Percentiles rank a stretch among this genome's conserved stretches.
Evolutionary conservation across 768 basidiomycete genomes (phyloP).

Genomic region (Suillus occidentalis): DNA sequence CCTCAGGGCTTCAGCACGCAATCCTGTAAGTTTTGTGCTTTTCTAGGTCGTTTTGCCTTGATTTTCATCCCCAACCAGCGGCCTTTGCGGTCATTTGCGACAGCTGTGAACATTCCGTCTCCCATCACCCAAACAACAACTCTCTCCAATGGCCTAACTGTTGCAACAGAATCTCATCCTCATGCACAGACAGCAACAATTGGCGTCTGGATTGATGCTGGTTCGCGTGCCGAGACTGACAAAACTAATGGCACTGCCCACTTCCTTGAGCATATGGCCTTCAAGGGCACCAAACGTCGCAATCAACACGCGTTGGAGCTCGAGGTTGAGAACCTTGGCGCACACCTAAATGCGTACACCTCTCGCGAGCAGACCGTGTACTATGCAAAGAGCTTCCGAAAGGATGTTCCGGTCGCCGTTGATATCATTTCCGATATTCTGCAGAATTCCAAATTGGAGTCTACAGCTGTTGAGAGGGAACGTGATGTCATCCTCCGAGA

Average conservation of each 20-base stretch:
- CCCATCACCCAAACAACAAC: slow-evolving; percentile 91
- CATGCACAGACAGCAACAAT: slow-evolving; percentile 97
- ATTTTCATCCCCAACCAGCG: slow-evolving; percentile 35
- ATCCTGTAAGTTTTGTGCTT: slow-evolving; percentile 30
- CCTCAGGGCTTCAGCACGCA: slow-evolving; percentile 39
- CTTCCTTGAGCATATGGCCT: slow-evolving; percentile 98
- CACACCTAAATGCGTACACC: slow-evolving; percentile 97
- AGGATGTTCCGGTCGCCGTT: slow-evolving; percentile 87
- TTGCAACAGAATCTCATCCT: slow-evolving; percentile 89
- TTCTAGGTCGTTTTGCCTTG: not conserved
- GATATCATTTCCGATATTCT: slow-evolving; percentile 99
- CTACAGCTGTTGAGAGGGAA: slow-evolving; percentile 86
- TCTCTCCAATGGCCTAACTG: slow-evolving; percentile 90
- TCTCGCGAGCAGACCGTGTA: slow-evolving; percentile 99
- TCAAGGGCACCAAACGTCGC: slow-evolving; percentile 91
- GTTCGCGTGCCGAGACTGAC: slow-evolving; percentile 94
- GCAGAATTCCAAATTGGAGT: slow-evolving; percentile 93
- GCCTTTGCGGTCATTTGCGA: slow-evolving; percentile 71
- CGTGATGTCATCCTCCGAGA: slow-evolving; percentile 95
- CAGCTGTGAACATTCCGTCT: slow-evolving; percentile 58
- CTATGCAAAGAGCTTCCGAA: slow-evolving; percentile 97
- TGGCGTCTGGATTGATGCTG: slow-evolving; percentile 98
- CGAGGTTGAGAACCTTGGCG: slow-evolving; percentile 97
- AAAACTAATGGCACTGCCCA: slow-evolving; percentile 95
- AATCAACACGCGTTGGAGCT: slow-evolving; percentile 90